Base-by-base conservation (phyloP, 768 basidiomycete species). In the Tylopilus vinaceipallidus region DNA sequence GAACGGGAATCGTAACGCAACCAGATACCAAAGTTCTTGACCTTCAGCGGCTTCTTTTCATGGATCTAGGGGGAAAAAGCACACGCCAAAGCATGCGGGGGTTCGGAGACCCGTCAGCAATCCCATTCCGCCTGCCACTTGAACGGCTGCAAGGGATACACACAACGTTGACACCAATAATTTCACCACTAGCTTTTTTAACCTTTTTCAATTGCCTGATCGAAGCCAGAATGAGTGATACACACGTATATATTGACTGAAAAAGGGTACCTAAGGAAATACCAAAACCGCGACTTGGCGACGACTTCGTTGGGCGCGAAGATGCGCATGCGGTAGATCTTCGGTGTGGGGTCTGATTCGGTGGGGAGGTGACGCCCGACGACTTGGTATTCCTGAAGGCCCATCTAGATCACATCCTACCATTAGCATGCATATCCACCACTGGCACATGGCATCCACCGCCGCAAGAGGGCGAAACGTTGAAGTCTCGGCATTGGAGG, bases 11-110 rank as follows among this genome's bases (percentile, higher is more conserved):
- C 97, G 75, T 99, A 99, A 63, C 95, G 90, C 70, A 99, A 75
- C 97, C 97, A 98, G 76, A 99, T 91, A 60, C 97, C 97, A 69
- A 99, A 98, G 87, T 97, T 98, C 84, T 99, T 98, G 73, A 98
- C 89, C 77, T 95, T 95, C 73, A 97, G 69, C 20, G 97, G 97
- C 74, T 88, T 92, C 83, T 91, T 95, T 79, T 98, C 95, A 68
- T 88, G 83, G 70, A 98, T 98, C 95, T 98, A 83, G 65, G 60
- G 61, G 49, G 32, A 20, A 24, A 60, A 67, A 63, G 47, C 56
- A 57, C 26, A 14, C 37, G 16, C 29, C 20, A 40, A 44, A 11
- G 37, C 49, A 33, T 24, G 45, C 42, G 17, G 37, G 36, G 57
- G 56, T 59, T 47, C 37, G 8, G 14, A 42, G 16, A 59, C 56